Evolutionary conservation across 1,284 basidiomycete genomes (phyloP), one percentile per base, ranked within the genome.

Genomic region (Lentinus polychrous): DNA sequence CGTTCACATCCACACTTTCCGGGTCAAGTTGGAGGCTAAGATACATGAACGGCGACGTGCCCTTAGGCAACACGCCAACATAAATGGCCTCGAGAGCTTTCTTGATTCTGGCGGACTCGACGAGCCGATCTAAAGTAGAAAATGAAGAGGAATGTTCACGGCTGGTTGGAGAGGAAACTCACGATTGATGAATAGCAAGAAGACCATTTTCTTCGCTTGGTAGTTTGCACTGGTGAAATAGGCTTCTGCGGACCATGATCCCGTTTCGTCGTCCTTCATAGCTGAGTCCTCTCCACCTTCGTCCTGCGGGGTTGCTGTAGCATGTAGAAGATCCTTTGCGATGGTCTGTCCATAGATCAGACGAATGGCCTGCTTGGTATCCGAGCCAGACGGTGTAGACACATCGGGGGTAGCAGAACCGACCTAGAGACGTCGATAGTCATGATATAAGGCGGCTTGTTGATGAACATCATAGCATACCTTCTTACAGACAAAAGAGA

Each of bases 151-250:
- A 33, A 11, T 24, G 38, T 36, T 40, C 51, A 22, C 40, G 45
- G 27, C 50, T 37, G 48, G n/a, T 32, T 6, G 2, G 17, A 23
- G 23, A 14, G 14, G 22, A 10, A 4, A 72, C 88, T 54, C 55
- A 96, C 94, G 86, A 61, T 99, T 99, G 62, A 99, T 98, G 66
- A 99, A 99, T n/a, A 97, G 74, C 0, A 99, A 69, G 60, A 95
- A 89, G 0, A 83, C 74, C 45, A 75, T 84, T 60, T 91, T 92
- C 65, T 95, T 95, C 3, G 81, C 85, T 60, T 89, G 91, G 61
- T 91, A 93, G 60, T 94, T 96, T 0, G 91, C 85, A 58, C 83
- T 91, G 4, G 91, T 95, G 58, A 91, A 86, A 62, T 86, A 83
- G 0, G 83, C 85, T 44, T 87, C 78, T 7, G 84, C 81, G 34